Percentiles rank a stretch among this genome's conserved stretches.
phyloP scores from a whole-genome alignment of 176 grass and related monocot genomes.

The Chrysopogon serrulatus region DNA sequence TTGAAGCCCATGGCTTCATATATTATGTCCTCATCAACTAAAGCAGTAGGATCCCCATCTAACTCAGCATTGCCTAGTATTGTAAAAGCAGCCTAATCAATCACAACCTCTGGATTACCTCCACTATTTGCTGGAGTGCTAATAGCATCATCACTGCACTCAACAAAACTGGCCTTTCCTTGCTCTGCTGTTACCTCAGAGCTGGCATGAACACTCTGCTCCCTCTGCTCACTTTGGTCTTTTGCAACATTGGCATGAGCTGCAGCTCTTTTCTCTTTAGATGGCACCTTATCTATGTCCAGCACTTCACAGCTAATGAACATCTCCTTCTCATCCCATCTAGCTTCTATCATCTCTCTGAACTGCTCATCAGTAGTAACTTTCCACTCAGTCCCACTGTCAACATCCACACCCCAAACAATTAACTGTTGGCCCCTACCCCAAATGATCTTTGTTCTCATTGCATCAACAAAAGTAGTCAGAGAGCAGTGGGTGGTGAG shows the following conservation, averaged over 20 bases:
- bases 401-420: not conserved
- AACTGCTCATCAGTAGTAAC: not conserved
- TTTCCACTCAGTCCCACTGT: not conserved
- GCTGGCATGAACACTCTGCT: too few relatives aligned
- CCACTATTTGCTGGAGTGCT: too few relatives aligned
- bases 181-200: not conserved
- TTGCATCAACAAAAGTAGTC: not conserved
- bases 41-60: not conserved
- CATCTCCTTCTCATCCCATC: not conserved
- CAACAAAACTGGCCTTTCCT: too few relatives aligned
- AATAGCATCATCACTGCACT: too few relatives aligned
- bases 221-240: too few relatives aligned
- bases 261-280: not conserved
- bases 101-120: not conserved
- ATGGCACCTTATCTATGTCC: not conserved
- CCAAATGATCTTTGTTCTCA: not conserved
- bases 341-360: not conserved
- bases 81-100: not conserved
- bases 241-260: too few relatives aligned
- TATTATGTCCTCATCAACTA: not conserved
- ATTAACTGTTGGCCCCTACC: not conserved
- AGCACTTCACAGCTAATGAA: not conserved
- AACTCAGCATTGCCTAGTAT: not conserved
- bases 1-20: not conserved
- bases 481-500: not conserved